Base-by-base conservation (phyloP, 2,329 filamentous ascomycete species). In the Rutstroemia sp. region DNA sequence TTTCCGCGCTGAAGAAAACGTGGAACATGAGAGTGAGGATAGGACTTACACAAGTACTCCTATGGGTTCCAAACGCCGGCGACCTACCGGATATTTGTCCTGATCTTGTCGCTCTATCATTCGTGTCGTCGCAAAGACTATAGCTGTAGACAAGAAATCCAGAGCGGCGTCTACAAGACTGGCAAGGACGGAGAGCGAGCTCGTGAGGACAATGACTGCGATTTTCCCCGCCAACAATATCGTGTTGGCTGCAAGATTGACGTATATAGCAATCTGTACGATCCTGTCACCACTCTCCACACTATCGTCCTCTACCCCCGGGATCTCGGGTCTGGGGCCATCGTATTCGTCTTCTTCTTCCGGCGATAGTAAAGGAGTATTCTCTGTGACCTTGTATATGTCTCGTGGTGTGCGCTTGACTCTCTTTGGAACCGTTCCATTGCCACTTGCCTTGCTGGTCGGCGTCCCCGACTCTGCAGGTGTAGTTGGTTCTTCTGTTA, bases 231-330 rank as follows among this genome's bases (percentile, higher is more conserved):
- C 69, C 3, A 84, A 71, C 2, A 84, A 73, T 48, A 82, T 64
- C 42, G 82, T 74, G 61, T 84, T 84, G 41, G 81, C 80, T n/a
- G 78, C 67, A 6, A 84, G 75, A 58, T 84, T 84, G 65, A 83
- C 74, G 70, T 91, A 92, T 65, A 97, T 94, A 44, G 92, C 92
- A 19, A 94, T 68, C n/a, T 84, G 87, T 49, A 96, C 90, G 49
- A 95, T 82, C 16, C 80, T 83, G 58, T 86, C 85, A 48, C 84
- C 78, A 60, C 85, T 89, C 66, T 91, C 87, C 2, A 91, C 79
- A 57, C 86, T 86, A 61, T 91, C 87, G 57, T 82, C 78, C 45
- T 88, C 86, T 55, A 88, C 80, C 70, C 83, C 86, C 7, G 86
- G 87, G 44, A 90, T 81, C 57, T 86, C 78, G 10, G 78, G 78